Conservation (phyloP, 2,329 filamentous ascomycete genomes). For the Penicillium oxalicum region DNA sequence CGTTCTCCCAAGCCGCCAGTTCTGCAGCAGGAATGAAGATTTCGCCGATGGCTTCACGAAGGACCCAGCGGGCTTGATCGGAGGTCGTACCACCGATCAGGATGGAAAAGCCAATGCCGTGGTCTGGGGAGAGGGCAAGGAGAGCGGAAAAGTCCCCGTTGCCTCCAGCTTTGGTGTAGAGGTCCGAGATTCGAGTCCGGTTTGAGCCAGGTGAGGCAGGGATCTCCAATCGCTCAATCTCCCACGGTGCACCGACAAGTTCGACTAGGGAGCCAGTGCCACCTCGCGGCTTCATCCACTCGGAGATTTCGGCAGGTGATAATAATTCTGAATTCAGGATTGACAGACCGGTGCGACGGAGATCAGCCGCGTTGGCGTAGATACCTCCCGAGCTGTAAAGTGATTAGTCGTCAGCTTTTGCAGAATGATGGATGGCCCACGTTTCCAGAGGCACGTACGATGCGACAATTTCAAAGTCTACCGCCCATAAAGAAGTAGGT, state of each 20-base stretch:
- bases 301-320: slow-evolving; percentile 2
- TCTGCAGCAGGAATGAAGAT: slow-evolving; percentile 8
- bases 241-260: slow-evolving; percentile 10
- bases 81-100: slow-evolving; percentile 3
- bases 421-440: background rate
- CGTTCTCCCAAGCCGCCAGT: slow-evolving; percentile 3
- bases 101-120: slow-evolving; percentile 9
- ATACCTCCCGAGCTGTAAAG: slow-evolving; percentile 4
- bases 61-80: slow-evolving; percentile 5
- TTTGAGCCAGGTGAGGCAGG: slow-evolving; percentile 6
- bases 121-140: slow-evolving; percentile 8
- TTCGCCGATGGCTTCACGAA: slow-evolving; percentile 4
- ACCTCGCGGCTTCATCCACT: slow-evolving; percentile 12
- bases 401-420: background rate
- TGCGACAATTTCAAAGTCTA: background rate
- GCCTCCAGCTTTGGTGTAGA: slow-evolving; percentile 9
- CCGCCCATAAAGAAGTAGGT: background rate
- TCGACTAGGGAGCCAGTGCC: slow-evolving; percentile 6
- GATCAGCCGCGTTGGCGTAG: slow-evolving; percentile 3
- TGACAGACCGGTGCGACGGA: slow-evolving; percentile 5
- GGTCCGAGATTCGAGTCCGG: slow-evolving; percentile 8
- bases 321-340: slow-evolving; percentile 8
- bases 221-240: slow-evolving; percentile 6
- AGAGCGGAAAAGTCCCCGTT: slow-evolving; percentile 7
- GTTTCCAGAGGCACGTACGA: background rate